Percentiles rank a stretch among this genome's conserved stretches.
Evolutionary conservation across 1,139 yeast species (phyloP).

Genomic region (Pneumocystis sp.): DNA sequence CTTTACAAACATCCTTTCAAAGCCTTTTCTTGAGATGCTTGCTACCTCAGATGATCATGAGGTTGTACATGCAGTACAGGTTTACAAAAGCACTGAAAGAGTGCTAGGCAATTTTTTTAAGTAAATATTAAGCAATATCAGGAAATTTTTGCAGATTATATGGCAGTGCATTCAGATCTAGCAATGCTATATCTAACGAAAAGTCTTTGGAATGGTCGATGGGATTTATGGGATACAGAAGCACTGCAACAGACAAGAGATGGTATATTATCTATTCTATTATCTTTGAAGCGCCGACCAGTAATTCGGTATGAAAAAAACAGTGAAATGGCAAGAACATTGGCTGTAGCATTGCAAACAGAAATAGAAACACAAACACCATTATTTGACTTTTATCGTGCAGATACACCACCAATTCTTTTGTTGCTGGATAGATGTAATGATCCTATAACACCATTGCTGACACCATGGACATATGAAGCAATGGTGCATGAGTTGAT

Average conservation of each 20-base stretch:
- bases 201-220: slow-evolving; percentile 20
- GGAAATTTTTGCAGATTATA: slow-evolving; percentile 75
- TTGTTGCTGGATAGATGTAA: slow-evolving; percentile 69
- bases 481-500: slow-evolving; percentile 91
- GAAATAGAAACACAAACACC: slow-evolving; percentile 29
- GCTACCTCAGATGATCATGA: slow-evolving; percentile 89
- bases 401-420: slow-evolving; percentile 60
- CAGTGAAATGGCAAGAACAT: slow-evolving; percentile 44
- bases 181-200: slow-evolving; percentile 32
- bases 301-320: slow-evolving; percentile 59
- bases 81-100: not conserved
- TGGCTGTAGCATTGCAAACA: slow-evolving; percentile 31
- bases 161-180: slow-evolving; percentile 54
- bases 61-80: slow-evolving; percentile 51
- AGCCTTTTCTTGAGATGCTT: slow-evolving; percentile 62
- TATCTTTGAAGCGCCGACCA: slow-evolving; percentile 67
- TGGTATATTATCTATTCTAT: slow-evolving; percentile 47
- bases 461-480: slow-evolving; percentile 95
- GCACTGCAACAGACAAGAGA: slow-evolving; percentile 37
- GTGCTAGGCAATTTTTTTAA: too few relatives aligned
- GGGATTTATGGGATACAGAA: slow-evolving; percentile 33
- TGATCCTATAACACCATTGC: slow-evolving; percentile 84
- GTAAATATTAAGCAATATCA: slow-evolving; percentile 4
- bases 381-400: slow-evolving; percentile 46
- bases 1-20: slow-evolving; percentile 60